Conservation (phyloP, 192 early-diverging fungal genomes). For the Chytriomyces confervae region DNA sequence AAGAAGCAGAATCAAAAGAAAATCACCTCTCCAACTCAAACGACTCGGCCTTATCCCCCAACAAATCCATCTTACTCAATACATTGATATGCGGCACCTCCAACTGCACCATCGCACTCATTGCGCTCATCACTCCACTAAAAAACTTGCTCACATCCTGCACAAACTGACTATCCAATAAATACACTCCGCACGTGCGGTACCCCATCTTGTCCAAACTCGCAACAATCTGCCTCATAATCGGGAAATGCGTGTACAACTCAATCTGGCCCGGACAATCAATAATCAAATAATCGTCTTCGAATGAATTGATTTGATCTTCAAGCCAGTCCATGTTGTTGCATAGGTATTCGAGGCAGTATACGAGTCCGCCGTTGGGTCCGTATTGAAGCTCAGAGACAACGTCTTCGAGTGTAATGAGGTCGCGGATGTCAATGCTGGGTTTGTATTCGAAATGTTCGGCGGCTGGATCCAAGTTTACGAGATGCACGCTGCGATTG, state of each 20-base stretch:
- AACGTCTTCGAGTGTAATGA: slow-evolving; percentile 97
- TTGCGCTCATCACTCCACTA: slow-evolving; percentile 93
- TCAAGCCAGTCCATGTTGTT: slow-evolving; percentile 98
- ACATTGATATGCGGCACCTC: slow-evolving; percentile 99
- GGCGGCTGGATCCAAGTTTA: slow-evolving; percentile 98
- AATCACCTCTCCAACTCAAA: slow-evolving; percentile 50
- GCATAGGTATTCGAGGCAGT: slow-evolving; percentile 95
- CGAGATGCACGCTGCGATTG: slow-evolving; percentile 83
- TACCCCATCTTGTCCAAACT: slow-evolving; percentile 75
- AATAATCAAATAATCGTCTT: slow-evolving; percentile 96
- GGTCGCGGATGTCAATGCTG: slow-evolving; percentile 89
- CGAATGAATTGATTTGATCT: slow-evolving; percentile 86
- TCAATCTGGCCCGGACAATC: slow-evolving; percentile 98
- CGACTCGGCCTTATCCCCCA: slow-evolving; percentile 54
- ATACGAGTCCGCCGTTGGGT: slow-evolving; percentile 96
- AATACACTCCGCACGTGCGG: slow-evolving; percentile 90
- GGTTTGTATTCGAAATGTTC: slow-evolving; percentile 95
- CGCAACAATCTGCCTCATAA: slow-evolving; percentile 85
- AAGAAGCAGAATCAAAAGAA: no score
- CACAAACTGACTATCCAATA: slow-evolving; percentile 92
- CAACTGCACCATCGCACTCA: slow-evolving; percentile 93
- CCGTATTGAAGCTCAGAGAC: slow-evolving; percentile 97
- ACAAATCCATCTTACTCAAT: slow-evolving; percentile 95
- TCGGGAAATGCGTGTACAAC: slow-evolving; percentile 96
- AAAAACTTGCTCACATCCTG: slow-evolving; percentile 97